These are phyloP conservation scores for Ocimum tenuiflorum DNA, from an alignment of 257 asterid genomes.

Conservation along the genomic window DNA sequence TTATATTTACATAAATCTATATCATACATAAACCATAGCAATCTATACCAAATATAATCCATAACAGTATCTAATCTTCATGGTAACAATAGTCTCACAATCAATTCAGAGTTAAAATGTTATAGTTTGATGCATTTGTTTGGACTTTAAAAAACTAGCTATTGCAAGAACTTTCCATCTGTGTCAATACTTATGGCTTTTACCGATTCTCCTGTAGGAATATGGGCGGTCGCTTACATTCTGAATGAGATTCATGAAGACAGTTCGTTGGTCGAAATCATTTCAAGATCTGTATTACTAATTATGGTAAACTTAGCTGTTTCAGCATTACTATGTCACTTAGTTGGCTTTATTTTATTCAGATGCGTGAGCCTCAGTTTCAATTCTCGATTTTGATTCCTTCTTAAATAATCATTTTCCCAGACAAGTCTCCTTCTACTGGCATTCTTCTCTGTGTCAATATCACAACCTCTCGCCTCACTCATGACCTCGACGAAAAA, in stretches of 20 bases:
- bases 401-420: constrained; percentile 9
- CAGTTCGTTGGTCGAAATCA: constrained; percentile 49
- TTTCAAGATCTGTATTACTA: constrained; percentile 54
- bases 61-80: not conserved
- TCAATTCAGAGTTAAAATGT: not conserved
- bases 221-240: constrained; percentile 62
- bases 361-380: not conserved
- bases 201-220: constrained; percentile 31
- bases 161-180: too few species aligned
- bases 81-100: not conserved
- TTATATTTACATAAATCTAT: too few species aligned
- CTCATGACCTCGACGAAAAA: constrained; percentile 51
- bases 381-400: not conserved
- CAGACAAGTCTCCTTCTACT: constrained; percentile 71
- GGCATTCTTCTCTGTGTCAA: constrained; percentile 62
- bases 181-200: constrained; percentile 9
- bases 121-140: not conserved
- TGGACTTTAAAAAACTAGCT: not conserved
- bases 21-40: too few species aligned
- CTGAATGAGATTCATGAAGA: constrained; percentile 65
- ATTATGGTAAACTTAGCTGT: constrained; percentile 39
- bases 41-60: too few species aligned
- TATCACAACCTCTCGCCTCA: constrained; percentile 76
- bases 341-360: not conserved
- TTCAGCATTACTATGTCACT: not conserved